Evolutionary conservation across 148 eudicot species (phyloP), one percentile per base, ranked within the genome.

Genomic region (Polygonum aviculare): DNA sequence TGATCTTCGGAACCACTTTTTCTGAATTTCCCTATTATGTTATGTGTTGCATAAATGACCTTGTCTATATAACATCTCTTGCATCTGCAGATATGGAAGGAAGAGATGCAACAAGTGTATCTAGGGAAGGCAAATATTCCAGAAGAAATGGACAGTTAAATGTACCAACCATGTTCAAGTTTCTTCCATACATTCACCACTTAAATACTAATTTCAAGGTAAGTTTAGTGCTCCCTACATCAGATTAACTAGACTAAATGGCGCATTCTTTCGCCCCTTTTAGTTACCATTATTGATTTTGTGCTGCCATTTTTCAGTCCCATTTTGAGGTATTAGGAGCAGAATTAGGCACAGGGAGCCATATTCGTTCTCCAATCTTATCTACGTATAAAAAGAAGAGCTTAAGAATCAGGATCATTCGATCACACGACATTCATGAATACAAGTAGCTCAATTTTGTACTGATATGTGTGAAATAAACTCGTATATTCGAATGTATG

Each of bases 71-170:
- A 49, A 49, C n/a, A n/a, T n/a, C n/a, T n/a, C n/a, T n/a, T n/a
- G n/a, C n/a, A n/a, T n/a, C n/a, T n/a, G 80, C 85, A 95, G 98
- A 90, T 95, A 78, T 95, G 98, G 98, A 95, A 84, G 83, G 97
- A 92, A 84, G 98, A 95, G 84, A 92, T 95, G 98, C 97, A 89
- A 77, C 96, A 83, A 77, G 97, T 95, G 49, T 95, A 85, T 83
- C 79, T 90, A 69, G 94, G 98, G 69, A 87, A 89, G 76, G 93
- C 94, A 62, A 78, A 3, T 63, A 88, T 92, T 54, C 90, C 96
- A 40, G 75, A 79, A 54, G 84, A 83, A 74, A 78, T 90, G n/a
- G 94, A 89, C 57, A 84, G 82, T 18, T 94, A 80, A 87, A 87
- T 57, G 26, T 9, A 72, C 9, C 41, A 45, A 45, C 54, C 33